Conservation (phyloP, 768 basidiomycete species). For the Thelephora aurantiotincta region DNA sequence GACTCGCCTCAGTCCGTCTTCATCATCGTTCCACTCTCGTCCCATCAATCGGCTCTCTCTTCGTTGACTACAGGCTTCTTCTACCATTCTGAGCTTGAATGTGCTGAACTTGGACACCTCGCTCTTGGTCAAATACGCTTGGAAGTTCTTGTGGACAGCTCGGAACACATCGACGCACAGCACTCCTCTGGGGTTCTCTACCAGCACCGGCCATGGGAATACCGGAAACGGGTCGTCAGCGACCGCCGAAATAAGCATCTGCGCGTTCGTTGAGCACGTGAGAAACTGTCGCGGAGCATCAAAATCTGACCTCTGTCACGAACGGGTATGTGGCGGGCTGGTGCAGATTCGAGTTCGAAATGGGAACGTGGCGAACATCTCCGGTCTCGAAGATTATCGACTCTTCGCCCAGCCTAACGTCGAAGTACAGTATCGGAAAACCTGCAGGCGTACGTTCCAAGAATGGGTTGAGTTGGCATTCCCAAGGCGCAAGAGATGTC, state of each 20-base stretch:
- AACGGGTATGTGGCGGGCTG: constrained; percentile 56
- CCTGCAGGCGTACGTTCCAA: constrained; percentile 30
- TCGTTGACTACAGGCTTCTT: neutral
- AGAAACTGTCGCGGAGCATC: too few relatives aligned
- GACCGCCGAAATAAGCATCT: constrained; percentile 36
- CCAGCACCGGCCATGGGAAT: constrained; percentile 45
- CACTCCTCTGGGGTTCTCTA: constrained; percentile 30
- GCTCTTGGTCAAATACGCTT: constrained; percentile 11
- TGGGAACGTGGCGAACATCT: neutral
- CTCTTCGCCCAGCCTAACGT: constrained; percentile 20
- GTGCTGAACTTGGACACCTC: constrained; percentile 11
- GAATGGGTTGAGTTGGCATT: constrained; percentile 43
- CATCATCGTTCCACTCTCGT: constrained; percentile 4
- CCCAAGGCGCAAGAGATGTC: constrained; percentile 24
- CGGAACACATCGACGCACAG: constrained; percentile 36
- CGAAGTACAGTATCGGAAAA: constrained; percentile 33
- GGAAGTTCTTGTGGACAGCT: constrained; percentile 31
- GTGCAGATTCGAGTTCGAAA: constrained; percentile 7
- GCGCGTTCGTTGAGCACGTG: too few relatives aligned
- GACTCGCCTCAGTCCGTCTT: constrained; percentile 21
- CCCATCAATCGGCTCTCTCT: neutral
- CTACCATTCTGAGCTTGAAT: neutral
- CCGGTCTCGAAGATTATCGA: constrained; percentile 9
- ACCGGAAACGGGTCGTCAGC: constrained; percentile 33
- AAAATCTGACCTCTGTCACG: constrained; percentile 21